phyloP scores from a whole-genome alignment of 768 basidiomycete species.

The Boletus speciosus region DNA sequence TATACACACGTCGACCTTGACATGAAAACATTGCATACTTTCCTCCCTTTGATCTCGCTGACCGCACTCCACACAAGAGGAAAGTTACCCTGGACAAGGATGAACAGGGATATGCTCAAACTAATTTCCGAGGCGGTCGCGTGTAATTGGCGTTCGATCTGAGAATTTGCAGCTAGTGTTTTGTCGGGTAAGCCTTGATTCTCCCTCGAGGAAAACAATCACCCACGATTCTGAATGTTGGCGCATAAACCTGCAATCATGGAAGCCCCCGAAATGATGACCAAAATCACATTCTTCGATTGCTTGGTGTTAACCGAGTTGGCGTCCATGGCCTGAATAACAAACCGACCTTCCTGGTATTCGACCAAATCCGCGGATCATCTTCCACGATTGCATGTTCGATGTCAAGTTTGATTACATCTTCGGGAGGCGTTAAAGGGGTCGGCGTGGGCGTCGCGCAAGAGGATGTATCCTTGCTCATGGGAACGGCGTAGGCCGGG shows the following conservation, averaged over 20 bases:
- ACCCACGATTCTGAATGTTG: slow-evolving; percentile 32
- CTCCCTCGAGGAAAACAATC: neutral
- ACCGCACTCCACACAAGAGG: slow-evolving; percentile 31
- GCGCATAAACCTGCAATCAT: slow-evolving; percentile 28
- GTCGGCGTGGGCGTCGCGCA: neutral
- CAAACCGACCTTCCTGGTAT: slow-evolving; percentile 47
- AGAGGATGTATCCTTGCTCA: neutral
- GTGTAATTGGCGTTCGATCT: slow-evolving; percentile 60
- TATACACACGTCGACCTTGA: neutral
- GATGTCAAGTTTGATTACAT: slow-evolving; percentile 27
- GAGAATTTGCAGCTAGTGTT: slow-evolving; percentile 57
- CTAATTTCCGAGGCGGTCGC: slow-evolving; percentile 64
- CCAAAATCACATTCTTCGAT: slow-evolving; percentile 18
- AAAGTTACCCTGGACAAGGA: slow-evolving; percentile 63
- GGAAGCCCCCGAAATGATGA: slow-evolving; percentile 27
- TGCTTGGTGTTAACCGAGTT: neutral
- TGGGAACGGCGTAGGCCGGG: neutral
- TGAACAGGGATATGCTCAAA: slow-evolving; percentile 66
- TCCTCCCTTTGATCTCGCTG: slow-evolving; percentile 66
- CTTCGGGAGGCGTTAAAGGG: neutral
- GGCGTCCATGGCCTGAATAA: too few relatives aligned
- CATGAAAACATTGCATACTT: slow-evolving; percentile 36
- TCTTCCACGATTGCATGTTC: slow-evolving; percentile 47
- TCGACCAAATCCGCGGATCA: slow-evolving; percentile 63
- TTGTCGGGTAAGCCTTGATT: neutral